Conservation (phyloP, 441 rosid genomes). For the Mallotus japonicus region DNA sequence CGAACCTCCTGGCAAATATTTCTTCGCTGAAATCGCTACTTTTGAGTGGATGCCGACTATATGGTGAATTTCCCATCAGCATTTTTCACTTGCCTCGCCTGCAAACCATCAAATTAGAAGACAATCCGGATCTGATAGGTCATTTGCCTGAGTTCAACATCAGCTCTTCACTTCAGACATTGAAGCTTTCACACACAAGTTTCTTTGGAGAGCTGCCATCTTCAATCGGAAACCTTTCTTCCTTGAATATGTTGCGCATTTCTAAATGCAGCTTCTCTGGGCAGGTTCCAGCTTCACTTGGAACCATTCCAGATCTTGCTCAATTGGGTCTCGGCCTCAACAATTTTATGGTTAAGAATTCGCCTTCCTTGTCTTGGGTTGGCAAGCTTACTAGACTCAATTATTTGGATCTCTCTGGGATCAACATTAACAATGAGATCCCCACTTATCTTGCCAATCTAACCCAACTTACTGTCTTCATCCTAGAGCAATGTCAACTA, state of each 20-base stretch:
- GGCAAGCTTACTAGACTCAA: neutral
- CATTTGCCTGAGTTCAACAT: constrained; percentile 3
- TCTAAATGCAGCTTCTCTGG: neutral
- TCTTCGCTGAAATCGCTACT: constrained; percentile 1
- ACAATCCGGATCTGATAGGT: neutral
- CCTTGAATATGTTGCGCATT: neutral
- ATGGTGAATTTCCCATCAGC: no score
- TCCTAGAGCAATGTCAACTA: neutral
- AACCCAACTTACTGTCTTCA: neutral
- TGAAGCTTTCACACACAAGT: neutral
- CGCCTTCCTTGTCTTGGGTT: constrained; percentile 13
- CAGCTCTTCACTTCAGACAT: neutral
- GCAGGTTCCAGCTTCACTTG: constrained; percentile 15
- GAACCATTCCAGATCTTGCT: constrained; percentile 3
- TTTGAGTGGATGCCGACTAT: neutral
- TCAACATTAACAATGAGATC: neutral
- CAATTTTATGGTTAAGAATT: neutral
- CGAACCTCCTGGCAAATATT: neutral
- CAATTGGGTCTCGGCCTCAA: neutral
- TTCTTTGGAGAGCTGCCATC: neutral
- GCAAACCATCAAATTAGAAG: neutral
- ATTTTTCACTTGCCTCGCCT: neutral
- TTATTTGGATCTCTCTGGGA: neutral
- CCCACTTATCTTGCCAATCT: constrained; percentile 2
- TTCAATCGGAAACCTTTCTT: neutral